Evolutionary conservation across 2,329 filamentous ascomycete genomes (phyloP).

Genomic region (Ophiocordyceps camponoti-floridani): DNA sequence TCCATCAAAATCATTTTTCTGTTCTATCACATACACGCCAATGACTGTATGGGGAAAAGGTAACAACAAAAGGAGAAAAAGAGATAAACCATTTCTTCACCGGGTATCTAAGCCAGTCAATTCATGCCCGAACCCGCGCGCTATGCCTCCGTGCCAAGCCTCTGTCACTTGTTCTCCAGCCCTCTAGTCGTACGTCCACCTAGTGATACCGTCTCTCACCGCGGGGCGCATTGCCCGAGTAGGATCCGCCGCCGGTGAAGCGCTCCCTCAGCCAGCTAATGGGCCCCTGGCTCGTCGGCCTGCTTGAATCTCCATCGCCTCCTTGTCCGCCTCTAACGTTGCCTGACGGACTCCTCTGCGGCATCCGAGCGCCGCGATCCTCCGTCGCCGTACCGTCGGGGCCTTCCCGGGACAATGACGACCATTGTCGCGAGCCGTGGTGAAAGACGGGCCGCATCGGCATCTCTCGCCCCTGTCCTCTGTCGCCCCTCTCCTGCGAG

Average conservation of each 20-base stretch:
- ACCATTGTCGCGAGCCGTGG: slow-evolving; percentile 15
- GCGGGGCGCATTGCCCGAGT: slow-evolving; percentile 9
- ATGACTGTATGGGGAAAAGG: neutral
- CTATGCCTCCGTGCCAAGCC: neutral
- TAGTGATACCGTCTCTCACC: slow-evolving; percentile 12
- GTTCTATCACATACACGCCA: too few relatives aligned
- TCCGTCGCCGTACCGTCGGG: slow-evolving; percentile 11
- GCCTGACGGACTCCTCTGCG: slow-evolving; percentile 21
- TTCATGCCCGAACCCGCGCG: neutral
- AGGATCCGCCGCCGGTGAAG: slow-evolving; percentile 14
- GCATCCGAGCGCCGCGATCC: slow-evolving; percentile 14
- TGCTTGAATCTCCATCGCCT: slow-evolving; percentile 12
- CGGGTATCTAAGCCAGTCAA: neutral
- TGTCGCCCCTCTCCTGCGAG: slow-evolving; percentile 1
- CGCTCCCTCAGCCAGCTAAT: slow-evolving; percentile 25
- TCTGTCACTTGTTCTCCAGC: neutral
- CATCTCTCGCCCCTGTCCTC: slow-evolving; percentile 9
- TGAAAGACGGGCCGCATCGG: slow-evolving; percentile 9
- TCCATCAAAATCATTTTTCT: too few relatives aligned
- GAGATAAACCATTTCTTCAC: neutral
- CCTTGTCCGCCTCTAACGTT: slow-evolving; percentile 12
- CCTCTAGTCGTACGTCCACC: neutral
- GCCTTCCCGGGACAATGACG: slow-evolving; percentile 20
- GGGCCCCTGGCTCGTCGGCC: slow-evolving; percentile 16
- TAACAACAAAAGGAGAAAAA: neutral